These are phyloP conservation scores for Paramecium primaurelia DNA, from an alignment of 73 alveolate species.

Conservation along the genomic window DNA sequence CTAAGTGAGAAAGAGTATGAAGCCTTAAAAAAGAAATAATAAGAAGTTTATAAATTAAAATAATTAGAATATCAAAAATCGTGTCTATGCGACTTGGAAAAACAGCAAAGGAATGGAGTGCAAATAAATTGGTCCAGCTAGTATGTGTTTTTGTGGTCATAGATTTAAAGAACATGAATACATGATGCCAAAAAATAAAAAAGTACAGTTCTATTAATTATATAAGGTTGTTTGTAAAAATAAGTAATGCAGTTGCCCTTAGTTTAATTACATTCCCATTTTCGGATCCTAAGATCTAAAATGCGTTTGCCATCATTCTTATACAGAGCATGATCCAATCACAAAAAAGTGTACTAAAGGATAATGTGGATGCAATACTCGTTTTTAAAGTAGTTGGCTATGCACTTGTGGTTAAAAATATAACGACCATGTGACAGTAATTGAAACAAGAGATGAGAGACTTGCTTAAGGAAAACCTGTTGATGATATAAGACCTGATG, in stretches of 20 bases:
- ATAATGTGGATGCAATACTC: constrained; percentile 70
- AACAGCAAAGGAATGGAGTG: constrained; percentile 89
- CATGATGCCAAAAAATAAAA: constrained; percentile 79
- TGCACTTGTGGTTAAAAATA: constrained; percentile 90
- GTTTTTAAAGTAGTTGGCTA: constrained; percentile 86
- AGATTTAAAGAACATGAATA: constrained; percentile 92
- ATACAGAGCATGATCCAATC: constrained; percentile 78
- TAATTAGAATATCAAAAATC: constrained; percentile 61
- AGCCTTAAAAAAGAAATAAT: constrained; percentile 85
- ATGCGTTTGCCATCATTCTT: constrained; percentile 97
- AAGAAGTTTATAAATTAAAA: constrained; percentile 55
- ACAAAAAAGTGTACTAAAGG: constrained; percentile 70
- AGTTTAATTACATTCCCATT: constrained; percentile 88
- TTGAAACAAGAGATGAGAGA: constrained; percentile 96
- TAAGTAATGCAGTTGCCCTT: constrained; percentile 87
- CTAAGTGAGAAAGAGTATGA: constrained; percentile 90
- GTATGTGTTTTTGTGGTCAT: constrained; percentile 97
- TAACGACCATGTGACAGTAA: constrained; percentile 87
- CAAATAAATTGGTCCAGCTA: constrained; percentile 93
- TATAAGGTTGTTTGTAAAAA: constrained; percentile 73
- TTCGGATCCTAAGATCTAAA: constrained; percentile 95
- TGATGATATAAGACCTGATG: constrained; percentile 68
- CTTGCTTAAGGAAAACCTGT: constrained; percentile 93
- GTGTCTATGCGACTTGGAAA: constrained; percentile 90
- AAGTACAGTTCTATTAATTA: constrained; percentile 57